Evolutionary conservation across 2,329 filamentous ascomycete species (phyloP).

Genomic region (Trichoderma simmonsii): DNA sequence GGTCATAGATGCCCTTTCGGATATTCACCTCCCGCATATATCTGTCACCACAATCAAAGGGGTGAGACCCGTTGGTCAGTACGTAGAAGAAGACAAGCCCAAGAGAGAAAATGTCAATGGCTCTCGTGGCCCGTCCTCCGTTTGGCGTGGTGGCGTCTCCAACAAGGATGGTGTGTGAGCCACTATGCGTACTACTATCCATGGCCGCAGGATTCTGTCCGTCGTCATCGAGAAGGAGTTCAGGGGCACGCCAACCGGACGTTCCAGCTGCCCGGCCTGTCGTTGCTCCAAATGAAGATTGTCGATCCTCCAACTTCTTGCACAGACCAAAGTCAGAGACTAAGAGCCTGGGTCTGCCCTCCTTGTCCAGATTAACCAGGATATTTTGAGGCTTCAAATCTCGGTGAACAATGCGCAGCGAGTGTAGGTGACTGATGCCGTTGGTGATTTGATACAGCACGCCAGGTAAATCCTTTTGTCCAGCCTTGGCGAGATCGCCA

Average conservation of each 20-base stretch:
- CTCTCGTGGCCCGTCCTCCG: conserved; percentile 78
- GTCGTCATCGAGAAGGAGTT: conserved; percentile 81
- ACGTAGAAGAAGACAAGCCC: conserved; percentile 99
- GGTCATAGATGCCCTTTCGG: conserved; percentile 77
- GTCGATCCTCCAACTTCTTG: conserved; percentile 92
- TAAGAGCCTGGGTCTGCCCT: conserved; percentile 73
- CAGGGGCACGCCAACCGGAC: conserved; percentile 92
- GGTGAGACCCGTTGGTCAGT: conserved; percentile 87
- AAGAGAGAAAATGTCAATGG: conserved; percentile 96
- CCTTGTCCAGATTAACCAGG: conserved; percentile 71
- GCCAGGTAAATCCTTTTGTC: conserved; percentile 71
- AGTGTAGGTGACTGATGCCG: conserved; percentile 85
- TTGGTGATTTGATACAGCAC: conserved; percentile 86
- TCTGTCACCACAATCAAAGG: conserved; percentile 88
- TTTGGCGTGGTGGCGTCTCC: conserved; percentile 50
- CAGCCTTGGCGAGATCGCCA: conserved; percentile 66
- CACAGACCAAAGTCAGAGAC: conserved; percentile 98
- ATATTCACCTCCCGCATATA: conserved; percentile 98
- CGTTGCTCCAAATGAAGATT: conserved; percentile 91
- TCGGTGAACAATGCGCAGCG: conserved; percentile 89
- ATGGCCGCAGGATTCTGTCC: conserved; percentile 48
- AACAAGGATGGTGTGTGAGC: conserved; percentile 57
- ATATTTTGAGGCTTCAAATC: conserved; percentile 99
- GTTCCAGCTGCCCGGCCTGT: conserved; percentile 92
- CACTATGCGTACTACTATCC: conserved; percentile 58